These are phyloP conservation scores for Cerrena zonata DNA, from an alignment of 1,284 basidiomycete genomes.

Conservation along the genomic window DNA sequence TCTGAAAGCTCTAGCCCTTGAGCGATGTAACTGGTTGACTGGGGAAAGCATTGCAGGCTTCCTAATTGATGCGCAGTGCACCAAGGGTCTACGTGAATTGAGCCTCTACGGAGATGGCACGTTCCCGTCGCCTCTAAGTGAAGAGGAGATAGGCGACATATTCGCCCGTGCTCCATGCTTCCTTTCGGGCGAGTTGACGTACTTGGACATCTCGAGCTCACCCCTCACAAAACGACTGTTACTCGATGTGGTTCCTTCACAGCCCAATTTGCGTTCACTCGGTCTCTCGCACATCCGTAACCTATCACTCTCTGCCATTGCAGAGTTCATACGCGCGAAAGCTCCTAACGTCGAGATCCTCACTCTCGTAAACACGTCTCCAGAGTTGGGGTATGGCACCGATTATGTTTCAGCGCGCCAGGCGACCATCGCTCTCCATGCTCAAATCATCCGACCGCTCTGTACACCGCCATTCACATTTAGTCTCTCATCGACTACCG, in stretches of 20 bases:
- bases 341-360: slow-evolving; percentile 82
- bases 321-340: slow-evolving; percentile 64
- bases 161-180: slow-evolving; percentile 79
- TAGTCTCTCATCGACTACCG: slow-evolving; percentile 27
- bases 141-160: slow-evolving; percentile 65
- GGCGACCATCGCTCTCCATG: slow-evolving; percentile 60
- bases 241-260: slow-evolving; percentile 52
- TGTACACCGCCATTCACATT: slow-evolving; percentile 76
- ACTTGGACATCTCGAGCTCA: slow-evolving; percentile 86
- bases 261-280: slow-evolving; percentile 77
- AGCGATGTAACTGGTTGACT: slow-evolving; percentile 80
- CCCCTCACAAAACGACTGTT: slow-evolving; percentile 66
- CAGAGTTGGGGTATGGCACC: slow-evolving; percentile 60
- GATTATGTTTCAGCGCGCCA: slow-evolving; percentile 42
- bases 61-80: slow-evolving; percentile 65
- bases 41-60: slow-evolving; percentile 76
- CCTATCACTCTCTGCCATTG: slow-evolving; percentile 64
- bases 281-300: slow-evolving; percentile 82
- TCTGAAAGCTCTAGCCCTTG: slow-evolving; percentile 79
- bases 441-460: slow-evolving; percentile 69
- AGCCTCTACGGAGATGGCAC: slow-evolving; percentile 87
- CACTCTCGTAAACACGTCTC: slow-evolving; percentile 74
- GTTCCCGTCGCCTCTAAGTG: slow-evolving; percentile 74
- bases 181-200: slow-evolving; percentile 68
- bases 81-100: slow-evolving; percentile 66